Base-by-base conservation (phyloP, 345 rosid species). In the Anacardium occidentale region DNA sequence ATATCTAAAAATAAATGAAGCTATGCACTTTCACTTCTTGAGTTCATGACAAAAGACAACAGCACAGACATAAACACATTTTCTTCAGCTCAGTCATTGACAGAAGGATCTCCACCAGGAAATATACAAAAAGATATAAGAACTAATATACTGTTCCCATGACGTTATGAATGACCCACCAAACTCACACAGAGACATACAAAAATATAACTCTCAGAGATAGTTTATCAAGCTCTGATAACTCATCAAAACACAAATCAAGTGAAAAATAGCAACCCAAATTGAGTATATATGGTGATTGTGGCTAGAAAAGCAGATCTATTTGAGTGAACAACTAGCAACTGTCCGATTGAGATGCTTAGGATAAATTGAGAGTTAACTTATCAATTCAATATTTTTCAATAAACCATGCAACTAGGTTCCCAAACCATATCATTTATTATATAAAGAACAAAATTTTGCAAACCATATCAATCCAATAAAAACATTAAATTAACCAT, bases 41-140 rank as follows among this genome's bases (percentile, higher is more conserved):
- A 17, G 24, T 24, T 15, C 42, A 65, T 17, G 11, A 7, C 17
- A 37, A 55, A 22, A n/a, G 8, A 3, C 5, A 24, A 22, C 37
- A 44, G n/a, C 70, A 53, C 5, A 55, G 10, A 47, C 29, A 64
- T 29, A 29, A 29, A 42, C 10, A 3, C 67, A 64, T 44, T 34
- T 24, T 65, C 55, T 48, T 17, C 8, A 4, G 42, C 47, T 67
- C 32, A 26, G 47, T 52, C 71, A 52, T 34, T 26, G 53, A 29
- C 47, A n/a, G 24, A 44, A 69, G 42, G 14, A 57, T 69, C 64
- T 58, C 54, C 64, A 2, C 59, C 37, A 55, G 32, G 62, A 42
- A 57, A 58, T 26, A 57, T 44, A n/a, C 24, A 15, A 58, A 18
- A 26, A 40, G 21, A 69, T n/a, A 22, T 15, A 12, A 44, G 34